Evolutionary conservation across 2,329 filamentous ascomycete species (phyloP), one percentile per base, ranked within the genome.

Genomic region (Pseudogymnoascus sp.): DNA sequence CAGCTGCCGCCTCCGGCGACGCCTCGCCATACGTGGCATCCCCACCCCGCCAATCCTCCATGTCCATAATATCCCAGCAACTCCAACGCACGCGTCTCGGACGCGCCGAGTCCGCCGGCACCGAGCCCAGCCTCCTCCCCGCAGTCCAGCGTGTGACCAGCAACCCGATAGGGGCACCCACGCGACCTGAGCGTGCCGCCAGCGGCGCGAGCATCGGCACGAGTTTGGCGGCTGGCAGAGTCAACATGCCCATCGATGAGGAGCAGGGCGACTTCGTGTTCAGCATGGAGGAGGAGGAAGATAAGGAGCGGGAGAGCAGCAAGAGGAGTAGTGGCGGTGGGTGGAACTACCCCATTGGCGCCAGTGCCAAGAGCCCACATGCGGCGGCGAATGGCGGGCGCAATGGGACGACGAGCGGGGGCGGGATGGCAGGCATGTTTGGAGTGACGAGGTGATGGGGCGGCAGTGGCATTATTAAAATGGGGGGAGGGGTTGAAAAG

Each of bases 251-350:
- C 2, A 87, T 87, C 66, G 84, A 87, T 65, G 85, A 87, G 70
- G 85, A 87, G 68, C 83, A 87, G 63, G 78, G 82, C 3, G 81
- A 83, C 26, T 86, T 87, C 67, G 82, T 87, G 13, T 87, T 87
- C 71, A 83, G 78, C 70, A 87, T 87, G 84, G 85, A 87, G 68
- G 83, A 85, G 63, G 83, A 84, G 26, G 82, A 83, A 21, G 83
- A 85, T 33, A 76, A 80, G 21, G 76, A 80, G 38, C 74, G 74
- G 10, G 76, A 77, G 17, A 74, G 79, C 61, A 84, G 83, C 74
- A 79, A 81, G 63, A 76, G 68, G 68, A 64, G 69, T 62, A 73
- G 70, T 36, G 71, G 71, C 65, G 69, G 70, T 19, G 70, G 70
- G 28, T 73, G 72, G 71, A 69, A 67, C 15, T 71, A 69, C 61